Percentiles rank a stretch among this genome's conserved stretches.
These are phyloP conservation scores for Dittrichia graveolens DNA, from an alignment of 129 eudicot genomes.

Conservation along the genomic window DNA sequence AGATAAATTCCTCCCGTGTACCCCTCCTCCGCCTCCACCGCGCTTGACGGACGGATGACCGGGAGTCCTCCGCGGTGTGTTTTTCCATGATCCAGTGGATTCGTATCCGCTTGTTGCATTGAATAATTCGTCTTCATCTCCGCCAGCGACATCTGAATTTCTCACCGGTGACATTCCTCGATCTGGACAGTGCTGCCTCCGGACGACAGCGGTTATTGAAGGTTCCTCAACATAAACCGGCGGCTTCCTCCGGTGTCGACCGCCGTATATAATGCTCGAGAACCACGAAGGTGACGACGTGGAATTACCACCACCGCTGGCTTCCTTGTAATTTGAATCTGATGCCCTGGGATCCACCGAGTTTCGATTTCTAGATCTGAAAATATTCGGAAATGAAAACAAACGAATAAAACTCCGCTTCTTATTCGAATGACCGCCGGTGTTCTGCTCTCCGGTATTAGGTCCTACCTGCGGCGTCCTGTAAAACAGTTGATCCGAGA, in stretches of 20 bases:
- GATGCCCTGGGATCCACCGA: constrained; percentile 25
- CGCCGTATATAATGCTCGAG: constrained; percentile 37
- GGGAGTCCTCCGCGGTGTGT: constrained; percentile 59
- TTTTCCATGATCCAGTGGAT: constrained; percentile 50
- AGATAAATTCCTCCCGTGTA: constrained; percentile 39
- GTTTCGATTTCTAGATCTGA: constrained; percentile 59
- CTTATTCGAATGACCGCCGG: constrained; percentile 21
- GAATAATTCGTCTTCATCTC: constrained; percentile 40
- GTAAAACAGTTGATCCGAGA: constrained; percentile 48
- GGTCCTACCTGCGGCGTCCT: constrained; percentile 58
- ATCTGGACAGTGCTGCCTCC: constrained; percentile 37
- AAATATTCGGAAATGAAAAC: constrained; percentile 40
- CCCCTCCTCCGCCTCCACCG: constrained; percentile 34
- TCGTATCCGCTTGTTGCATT: constrained; percentile 55
- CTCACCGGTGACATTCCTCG: constrained; percentile 80
- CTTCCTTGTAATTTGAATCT: constrained; percentile 26
- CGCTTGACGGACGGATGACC: constrained; percentile 15
- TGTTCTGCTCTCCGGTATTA: constrained; percentile 10
- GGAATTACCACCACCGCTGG: constrained; percentile 25
- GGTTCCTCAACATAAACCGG: constrained; percentile 37
- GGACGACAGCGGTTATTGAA: constrained; percentile 19
- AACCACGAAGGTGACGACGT: constrained; percentile 55
- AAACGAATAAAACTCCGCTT: constrained; percentile 33
- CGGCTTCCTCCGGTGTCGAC: constrained; percentile 42
- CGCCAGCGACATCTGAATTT: constrained; percentile 42